Base-by-base conservation (phyloP, 208 protist species). In the Leishmania tarentolae region DNA sequence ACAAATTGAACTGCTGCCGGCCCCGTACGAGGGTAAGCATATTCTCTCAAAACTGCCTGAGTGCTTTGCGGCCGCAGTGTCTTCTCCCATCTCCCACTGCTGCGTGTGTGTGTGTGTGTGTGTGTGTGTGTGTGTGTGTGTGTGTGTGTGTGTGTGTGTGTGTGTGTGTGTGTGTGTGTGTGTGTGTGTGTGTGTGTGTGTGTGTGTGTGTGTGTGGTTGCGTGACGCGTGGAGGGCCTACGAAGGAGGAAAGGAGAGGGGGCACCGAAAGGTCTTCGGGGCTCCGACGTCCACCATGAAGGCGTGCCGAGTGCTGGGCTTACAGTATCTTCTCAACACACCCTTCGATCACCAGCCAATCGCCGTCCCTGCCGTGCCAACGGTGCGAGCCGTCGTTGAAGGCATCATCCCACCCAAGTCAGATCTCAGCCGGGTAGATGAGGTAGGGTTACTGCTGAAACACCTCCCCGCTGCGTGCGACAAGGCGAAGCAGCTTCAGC, bases 341-440 rank as follows among this genome's bases (percentile, higher is more conserved):
- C 92, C 92, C 1, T 96, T 96, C 78, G 90, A 90, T 80, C 86
- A 91, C 56, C 92, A 96, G 69, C 85, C 88, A 24, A 73, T 94
- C 19, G 78, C 79, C 17, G 44, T 96, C 57, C 91, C 93, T 0
- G 4, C 47, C 19, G 75, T 80, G 1, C 86, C 76, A 19, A 81
- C 76, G 52, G 80, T 59, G 31, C 52, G 53, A 50, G 53, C 44
- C 17, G 70, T 82, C 0, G 76, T 90, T 1, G 75, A 83, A 6
- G 50, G 31, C 31, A 80, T 93, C 52, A 65, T 85, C 6, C 88
- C 85, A 3, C 35, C 46, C 0, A 61, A 79, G 17, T 76, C 81
- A 13, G 78, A 84, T 53, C 17, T 85, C 19, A 83, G 72, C 21
- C 75, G 91, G 0, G 65, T 89, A 11, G 89, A 92, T 57, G 92